phyloP scores from a whole-genome alignment of 495 filamentous ascomycete species.

The Penicillium malachiteum region DNA sequence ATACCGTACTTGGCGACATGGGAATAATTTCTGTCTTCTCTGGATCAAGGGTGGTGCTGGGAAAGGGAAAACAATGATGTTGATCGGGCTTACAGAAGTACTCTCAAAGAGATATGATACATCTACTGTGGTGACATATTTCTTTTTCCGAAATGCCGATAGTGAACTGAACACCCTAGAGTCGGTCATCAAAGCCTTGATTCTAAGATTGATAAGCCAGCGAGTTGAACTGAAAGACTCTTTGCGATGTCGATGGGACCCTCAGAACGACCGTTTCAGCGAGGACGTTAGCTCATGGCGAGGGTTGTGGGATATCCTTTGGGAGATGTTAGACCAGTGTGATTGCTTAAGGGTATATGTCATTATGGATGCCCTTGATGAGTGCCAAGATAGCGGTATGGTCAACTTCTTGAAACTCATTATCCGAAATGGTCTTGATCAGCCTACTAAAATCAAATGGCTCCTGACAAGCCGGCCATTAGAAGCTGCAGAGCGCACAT shows the following conservation, averaged over 20 bases:
- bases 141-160: conserved; percentile 45
- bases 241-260: conserved; percentile 22
- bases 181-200: conserved; percentile 39
- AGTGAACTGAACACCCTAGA: conserved; percentile 33
- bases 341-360: conserved; percentile 7
- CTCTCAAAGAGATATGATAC: neutral
- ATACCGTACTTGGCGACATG: conserved; percentile 3
- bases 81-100: conserved; percentile 14
- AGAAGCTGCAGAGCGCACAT: conserved; percentile 13
- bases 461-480: conserved; percentile 26
- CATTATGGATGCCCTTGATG: conserved; percentile 20
- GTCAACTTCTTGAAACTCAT: conserved; percentile 34
- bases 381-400: conserved; percentile 20
- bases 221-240: conserved; percentile 21
- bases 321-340: conserved; percentile 25
- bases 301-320: conserved; percentile 30
- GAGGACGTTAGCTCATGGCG: conserved; percentile 7
- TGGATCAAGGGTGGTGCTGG: conserved; percentile 47
- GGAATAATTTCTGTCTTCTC: conserved; percentile 4
- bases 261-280: conserved; percentile 1
- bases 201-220: conserved; percentile 31
- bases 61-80: conserved; percentile 28
- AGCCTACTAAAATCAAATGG: conserved; percentile 24
- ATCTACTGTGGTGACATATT: conserved; percentile 32
- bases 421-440: conserved; percentile 11